Conservation (phyloP, 73 alveolate species). For the Blepharisma stoltei region DNA sequence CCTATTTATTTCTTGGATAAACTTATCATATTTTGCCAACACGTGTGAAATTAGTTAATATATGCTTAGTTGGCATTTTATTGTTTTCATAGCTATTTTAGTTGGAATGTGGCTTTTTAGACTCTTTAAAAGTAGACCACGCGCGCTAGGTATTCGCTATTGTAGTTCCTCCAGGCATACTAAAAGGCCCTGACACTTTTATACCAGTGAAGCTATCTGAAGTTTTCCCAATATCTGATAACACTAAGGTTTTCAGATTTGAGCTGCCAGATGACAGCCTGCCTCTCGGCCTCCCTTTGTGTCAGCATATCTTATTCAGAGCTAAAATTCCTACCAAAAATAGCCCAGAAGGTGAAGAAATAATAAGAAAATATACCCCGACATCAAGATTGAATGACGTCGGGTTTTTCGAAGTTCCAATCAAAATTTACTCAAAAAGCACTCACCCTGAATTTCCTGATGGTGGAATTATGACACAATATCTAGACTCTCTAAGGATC, state of each 20-base stretch:
- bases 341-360: constrained; percentile 56
- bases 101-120: constrained; percentile 19
- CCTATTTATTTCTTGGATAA: no score
- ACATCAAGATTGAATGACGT: constrained; percentile 40
- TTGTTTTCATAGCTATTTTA: background rate
- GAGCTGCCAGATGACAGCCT: constrained; percentile 50
- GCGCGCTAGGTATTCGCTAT: background rate
- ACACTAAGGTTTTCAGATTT: constrained; percentile 54
- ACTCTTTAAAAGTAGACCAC: background rate
- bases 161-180: constrained; percentile 15
- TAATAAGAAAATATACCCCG: constrained; percentile 67
- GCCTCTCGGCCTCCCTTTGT: constrained; percentile 64
- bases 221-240: constrained; percentile 37
- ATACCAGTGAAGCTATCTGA: background rate
- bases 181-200: constrained; percentile 25
- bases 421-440: constrained; percentile 54
- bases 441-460: constrained; percentile 62
- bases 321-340: constrained; percentile 49
- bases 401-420: constrained; percentile 60
- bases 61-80: no score
- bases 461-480: constrained; percentile 67
- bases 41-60: no score
- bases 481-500: constrained; percentile 46
- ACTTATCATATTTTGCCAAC: no score
- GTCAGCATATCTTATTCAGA: constrained; percentile 62